These are phyloP conservation scores for Xylariaceae sp. DNA, from an alignment of 2,329 filamentous ascomycete species.

Conservation along the genomic window DNA sequence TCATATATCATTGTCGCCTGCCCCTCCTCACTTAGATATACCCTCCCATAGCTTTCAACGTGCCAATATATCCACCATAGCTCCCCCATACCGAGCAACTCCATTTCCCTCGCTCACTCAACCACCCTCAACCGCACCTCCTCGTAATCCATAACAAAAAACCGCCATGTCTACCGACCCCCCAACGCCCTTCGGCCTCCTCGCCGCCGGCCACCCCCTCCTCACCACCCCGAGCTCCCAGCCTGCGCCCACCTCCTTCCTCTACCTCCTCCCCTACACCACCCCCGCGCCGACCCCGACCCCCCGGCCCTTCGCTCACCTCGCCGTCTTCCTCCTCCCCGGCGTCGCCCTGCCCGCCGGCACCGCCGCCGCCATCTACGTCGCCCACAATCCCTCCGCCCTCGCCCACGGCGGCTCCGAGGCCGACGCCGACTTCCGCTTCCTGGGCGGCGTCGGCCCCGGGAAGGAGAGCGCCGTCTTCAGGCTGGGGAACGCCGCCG, in stretches of 20 bases:
- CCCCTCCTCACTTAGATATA: too few species aligned
- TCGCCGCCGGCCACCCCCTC: slow-evolving; percentile 56
- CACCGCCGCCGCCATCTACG: slow-evolving; percentile 85
- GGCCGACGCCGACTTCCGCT: slow-evolving; percentile 60
- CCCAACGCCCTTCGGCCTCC: slow-evolving; percentile 48
- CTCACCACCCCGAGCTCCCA: slow-evolving; percentile 50
- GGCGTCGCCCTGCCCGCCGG: slow-evolving; percentile 66
- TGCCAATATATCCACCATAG: too few species aligned
- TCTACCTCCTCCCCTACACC: slow-evolving; percentile 47
- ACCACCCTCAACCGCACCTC: too few species aligned
- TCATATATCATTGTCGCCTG: too few species aligned
- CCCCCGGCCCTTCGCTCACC: slow-evolving; percentile 63
- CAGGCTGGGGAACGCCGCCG: slow-evolving; percentile 51
- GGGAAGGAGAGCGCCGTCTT: slow-evolving; percentile 93
- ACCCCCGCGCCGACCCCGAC: slow-evolving; percentile 8
- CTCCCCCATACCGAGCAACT: too few species aligned
- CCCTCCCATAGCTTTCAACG: too few species aligned
- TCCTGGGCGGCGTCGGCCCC: slow-evolving; percentile 83
- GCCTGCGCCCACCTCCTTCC: slow-evolving; percentile 35
- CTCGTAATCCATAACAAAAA: too few species aligned
- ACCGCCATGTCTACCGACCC: not conserved
- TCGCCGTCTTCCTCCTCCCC: slow-evolving; percentile 86
- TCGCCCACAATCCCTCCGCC: slow-evolving; percentile 48
- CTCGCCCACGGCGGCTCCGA: slow-evolving; percentile 37
- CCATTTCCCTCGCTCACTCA: too few species aligned